Conservation (phyloP, 225 moss, liverwort and hornwort species). For the Bryoerythrophyllum caledonicum region DNA sequence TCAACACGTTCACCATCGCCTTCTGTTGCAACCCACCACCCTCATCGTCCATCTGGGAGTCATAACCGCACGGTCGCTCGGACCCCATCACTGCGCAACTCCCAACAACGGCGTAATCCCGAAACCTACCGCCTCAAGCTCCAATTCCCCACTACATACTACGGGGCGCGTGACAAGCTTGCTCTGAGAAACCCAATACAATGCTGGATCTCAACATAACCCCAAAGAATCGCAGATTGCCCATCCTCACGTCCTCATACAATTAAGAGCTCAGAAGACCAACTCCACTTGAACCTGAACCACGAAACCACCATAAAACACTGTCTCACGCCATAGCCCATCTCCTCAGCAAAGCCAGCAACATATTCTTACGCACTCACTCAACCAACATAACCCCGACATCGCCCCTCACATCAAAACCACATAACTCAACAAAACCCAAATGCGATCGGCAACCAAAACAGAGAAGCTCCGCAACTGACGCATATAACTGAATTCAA, state of each 20-base stretch:
- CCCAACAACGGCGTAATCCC: conserved; percentile 11
- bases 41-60: conserved; percentile 3
- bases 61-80: conserved; percentile 19
- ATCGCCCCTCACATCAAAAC: not conserved
- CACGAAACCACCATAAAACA: not conserved
- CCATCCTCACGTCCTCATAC: not conserved
- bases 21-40: not conserved
- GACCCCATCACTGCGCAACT: conserved; percentile 31
- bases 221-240: not conserved
- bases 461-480: conserved; percentile 14
- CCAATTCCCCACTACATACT: not conserved
- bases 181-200: not conserved
- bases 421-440: not conserved
- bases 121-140: conserved; percentile 4
- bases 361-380: not conserved
- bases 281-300: conserved; percentile 13
- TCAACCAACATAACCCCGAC: conserved; percentile 3
- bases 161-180: not conserved
- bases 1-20: conserved; percentile 37
- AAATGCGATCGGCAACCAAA: not conserved
- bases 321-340: conserved; percentile 9
- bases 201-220: not conserved
- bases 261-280: not conserved
- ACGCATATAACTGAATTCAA: conserved; percentile 30
- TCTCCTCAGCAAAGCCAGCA: not conserved